These are phyloP conservation scores for Microdochium paspali DNA, from an alignment of 2,329 filamentous ascomycete species.

Conservation along the genomic window DNA sequence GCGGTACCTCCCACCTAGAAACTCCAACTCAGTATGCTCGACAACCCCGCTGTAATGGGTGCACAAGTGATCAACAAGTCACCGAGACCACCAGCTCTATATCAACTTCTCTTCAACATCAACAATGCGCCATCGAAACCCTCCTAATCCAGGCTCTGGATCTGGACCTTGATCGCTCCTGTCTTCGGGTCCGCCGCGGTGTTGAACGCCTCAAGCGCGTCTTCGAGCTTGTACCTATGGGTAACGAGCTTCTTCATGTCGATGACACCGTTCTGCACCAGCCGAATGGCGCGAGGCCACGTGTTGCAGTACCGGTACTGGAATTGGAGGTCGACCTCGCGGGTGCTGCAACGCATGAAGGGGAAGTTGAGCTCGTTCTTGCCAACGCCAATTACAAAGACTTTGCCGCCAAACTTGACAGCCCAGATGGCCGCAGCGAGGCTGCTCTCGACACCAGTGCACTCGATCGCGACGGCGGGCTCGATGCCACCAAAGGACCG, in stretches of 20 bases:
- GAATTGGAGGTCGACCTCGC: slow-evolving; percentile 91
- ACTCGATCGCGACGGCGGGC: slow-evolving; percentile 77
- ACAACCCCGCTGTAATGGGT: too few species aligned
- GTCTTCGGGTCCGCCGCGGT: slow-evolving; percentile 81
- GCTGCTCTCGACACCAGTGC: slow-evolving; percentile 88
- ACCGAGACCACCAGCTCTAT: background rate
- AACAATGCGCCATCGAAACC: background rate
- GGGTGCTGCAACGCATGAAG: slow-evolving; percentile 85
- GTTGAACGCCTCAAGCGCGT: slow-evolving; percentile 83
- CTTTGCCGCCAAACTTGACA: slow-evolving; percentile 90
- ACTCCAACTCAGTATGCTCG: too few species aligned
- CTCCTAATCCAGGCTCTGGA: slow-evolving; percentile 57
- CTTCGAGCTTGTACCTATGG: slow-evolving; percentile 76
- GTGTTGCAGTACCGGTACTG: slow-evolving; percentile 96
- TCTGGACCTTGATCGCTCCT: slow-evolving; percentile 96
- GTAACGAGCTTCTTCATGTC: slow-evolving; percentile 77
- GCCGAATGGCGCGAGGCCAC: slow-evolving; percentile 85
- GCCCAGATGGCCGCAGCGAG: slow-evolving; percentile 81
- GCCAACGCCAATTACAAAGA: slow-evolving; percentile 93
- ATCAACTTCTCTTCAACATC: background rate
- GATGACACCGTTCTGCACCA: slow-evolving; percentile 77
- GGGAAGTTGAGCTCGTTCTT: slow-evolving; percentile 93
- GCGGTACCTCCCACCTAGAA: too few species aligned
- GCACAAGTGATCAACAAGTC: background rate
- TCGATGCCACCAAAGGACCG: slow-evolving; percentile 67